Evolutionary conservation across 2,329 filamentous ascomycete genomes (phyloP), one percentile per base, ranked within the genome.

Genomic region (Calonectria naviculata): DNA sequence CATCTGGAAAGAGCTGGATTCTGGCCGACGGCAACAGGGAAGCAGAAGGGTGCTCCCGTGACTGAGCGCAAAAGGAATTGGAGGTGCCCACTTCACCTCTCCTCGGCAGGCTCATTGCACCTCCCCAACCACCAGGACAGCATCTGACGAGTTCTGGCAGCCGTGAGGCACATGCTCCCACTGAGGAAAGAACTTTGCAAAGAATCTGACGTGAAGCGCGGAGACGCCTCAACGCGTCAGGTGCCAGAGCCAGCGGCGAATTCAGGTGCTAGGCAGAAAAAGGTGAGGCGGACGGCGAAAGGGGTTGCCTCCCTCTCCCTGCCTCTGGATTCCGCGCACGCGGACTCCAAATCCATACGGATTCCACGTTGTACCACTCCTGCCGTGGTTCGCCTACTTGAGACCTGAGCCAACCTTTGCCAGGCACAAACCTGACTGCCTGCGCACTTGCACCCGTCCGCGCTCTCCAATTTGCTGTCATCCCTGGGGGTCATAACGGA

Each of bases 341-440:
- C 24, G n/a, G 31, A 19, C 31, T 65, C 49, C 38, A 12, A 46
- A 36, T 46, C 44, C 19, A 28, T 28, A 66, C 67, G 42, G 56
- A 64, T 49, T 58, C 71, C 52, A 54, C 68, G 76, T 76, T 73
- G 66, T 76, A 78, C 73, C 68, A 49, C 73, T 61, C 65, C 71
- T 73, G 74, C 75, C 28, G 71, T 70, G 70, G 70, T 68, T 60
- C 52, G 46, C 73, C 34, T 24, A 28, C 19, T 58, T 58, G 36
- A 36, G 56, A 64, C 41, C 21, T 54, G 21, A 12, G 38, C 49
- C 42, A 56, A 42, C 42, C 61, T 47, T 31, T 28, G 9, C 15
- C n/a, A 36, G 31, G 52, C 31, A 24, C 52, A 58, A 38, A 26
- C 52, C 52, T 58, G 52, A 21, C 52, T 58, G 31, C 21, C 12